These are phyloP conservation scores for Hura crepitans DNA, from an alignment of 441 rosid species.

Conservation along the genomic window DNA sequence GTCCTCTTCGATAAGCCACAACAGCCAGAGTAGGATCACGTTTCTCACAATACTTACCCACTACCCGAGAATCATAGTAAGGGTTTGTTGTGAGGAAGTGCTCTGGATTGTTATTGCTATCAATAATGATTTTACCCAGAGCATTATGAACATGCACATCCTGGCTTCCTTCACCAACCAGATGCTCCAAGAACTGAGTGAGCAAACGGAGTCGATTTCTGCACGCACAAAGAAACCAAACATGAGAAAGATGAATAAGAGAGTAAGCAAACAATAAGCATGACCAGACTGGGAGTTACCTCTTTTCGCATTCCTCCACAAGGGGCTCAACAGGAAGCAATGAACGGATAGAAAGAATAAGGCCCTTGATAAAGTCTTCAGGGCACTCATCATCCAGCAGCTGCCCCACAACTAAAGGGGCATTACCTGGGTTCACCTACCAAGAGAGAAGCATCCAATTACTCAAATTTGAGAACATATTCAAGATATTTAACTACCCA, in stretches of 20 bases:
- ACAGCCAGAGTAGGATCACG: slow-evolving; percentile 99
- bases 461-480: not conserved
- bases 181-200: slow-evolving; percentile 99
- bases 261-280: slow-evolving; percentile 11
- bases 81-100: slow-evolving; percentile 99
- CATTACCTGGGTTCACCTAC: slow-evolving; percentile 88
- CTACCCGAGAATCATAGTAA: slow-evolving; percentile 93
- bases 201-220: slow-evolving; percentile 99
- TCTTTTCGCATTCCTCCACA: slow-evolving; percentile 96
- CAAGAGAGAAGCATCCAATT: slow-evolving; percentile 24
- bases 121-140: slow-evolving; percentile 97
- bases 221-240: slow-evolving; percentile 24
- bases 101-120: slow-evolving; percentile 98
- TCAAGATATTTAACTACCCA: not conserved
- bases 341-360: slow-evolving; percentile 95
- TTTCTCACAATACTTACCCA: slow-evolving; percentile 99
- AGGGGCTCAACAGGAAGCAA: slow-evolving; percentile 98
- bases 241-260: slow-evolving; percentile 17
- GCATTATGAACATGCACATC: slow-evolving; percentile 99
- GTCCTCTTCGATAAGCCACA: slow-evolving; percentile 97
- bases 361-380: slow-evolving; percentile 87
- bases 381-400: slow-evolving; percentile 92
- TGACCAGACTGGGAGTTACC: slow-evolving; percentile 40
- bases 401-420: slow-evolving; percentile 94
- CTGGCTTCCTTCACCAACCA: slow-evolving; percentile 99